Conservation (phyloP, 1,284 basidiomycete genomes). For the Heterobasidion annosum region DNA sequence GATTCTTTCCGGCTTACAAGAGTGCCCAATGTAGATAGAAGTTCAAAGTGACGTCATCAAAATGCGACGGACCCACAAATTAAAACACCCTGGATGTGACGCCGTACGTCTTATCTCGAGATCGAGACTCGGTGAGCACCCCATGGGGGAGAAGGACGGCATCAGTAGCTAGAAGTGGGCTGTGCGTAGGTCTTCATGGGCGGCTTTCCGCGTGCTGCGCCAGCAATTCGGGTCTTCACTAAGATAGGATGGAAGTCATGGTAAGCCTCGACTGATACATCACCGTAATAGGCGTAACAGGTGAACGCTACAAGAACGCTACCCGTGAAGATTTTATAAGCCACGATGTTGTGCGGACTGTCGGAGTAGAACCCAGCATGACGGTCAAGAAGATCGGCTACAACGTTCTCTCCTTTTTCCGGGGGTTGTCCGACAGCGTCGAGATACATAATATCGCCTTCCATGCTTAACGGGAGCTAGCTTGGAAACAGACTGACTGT, state of each 20-base stretch:
- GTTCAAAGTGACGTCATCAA: too few species aligned
- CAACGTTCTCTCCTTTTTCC: conserved; percentile 4
- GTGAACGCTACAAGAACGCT: neutral
- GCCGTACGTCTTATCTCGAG: neutral
- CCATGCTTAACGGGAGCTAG: too few species aligned
- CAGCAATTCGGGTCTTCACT: neutral
- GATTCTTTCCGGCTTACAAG: too few species aligned
- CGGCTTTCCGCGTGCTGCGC: conserved; percentile 7
- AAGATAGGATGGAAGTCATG: neutral
- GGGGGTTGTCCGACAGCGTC: too few species aligned
- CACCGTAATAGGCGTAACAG: neutral
- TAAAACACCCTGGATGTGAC: too few species aligned
- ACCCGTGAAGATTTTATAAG: neutral
- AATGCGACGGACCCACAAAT: too few species aligned
- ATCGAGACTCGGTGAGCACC: neutral
- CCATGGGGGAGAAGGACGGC: conserved; percentile 1
- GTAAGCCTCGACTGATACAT: neutral
- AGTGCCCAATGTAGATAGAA: too few species aligned
- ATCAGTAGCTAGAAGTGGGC: neutral
- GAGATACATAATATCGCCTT: too few species aligned
- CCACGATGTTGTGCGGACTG: conserved; percentile 8
- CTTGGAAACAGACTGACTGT: too few species aligned
- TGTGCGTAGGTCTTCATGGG: neutral
- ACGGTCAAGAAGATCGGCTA: conserved; percentile 14
- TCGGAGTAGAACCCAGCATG: conserved; percentile 13